Percentiles rank a stretch among this genome's conserved stretches.
Conservation (phyloP, 352 stramenopile genomes). For the Globisporangium ultimum region DNA sequence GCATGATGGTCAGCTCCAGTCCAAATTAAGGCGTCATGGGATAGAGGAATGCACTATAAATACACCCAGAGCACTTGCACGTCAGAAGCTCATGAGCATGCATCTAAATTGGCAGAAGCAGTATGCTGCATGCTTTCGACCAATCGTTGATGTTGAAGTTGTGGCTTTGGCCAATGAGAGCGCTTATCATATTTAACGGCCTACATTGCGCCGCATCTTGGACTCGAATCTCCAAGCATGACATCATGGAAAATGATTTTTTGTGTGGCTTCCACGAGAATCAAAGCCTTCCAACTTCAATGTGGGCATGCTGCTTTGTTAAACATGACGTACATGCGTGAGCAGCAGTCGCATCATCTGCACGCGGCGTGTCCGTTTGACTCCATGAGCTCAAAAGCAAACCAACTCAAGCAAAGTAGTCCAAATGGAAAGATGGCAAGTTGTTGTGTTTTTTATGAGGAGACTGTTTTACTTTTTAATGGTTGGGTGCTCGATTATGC, state of each 20-base stretch:
- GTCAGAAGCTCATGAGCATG: not conserved
- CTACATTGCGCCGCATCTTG: not conserved
- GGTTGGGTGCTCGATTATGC: slow-evolving; percentile 5
- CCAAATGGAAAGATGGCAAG: not conserved
- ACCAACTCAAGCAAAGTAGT: not conserved
- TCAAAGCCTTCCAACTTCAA: not conserved
- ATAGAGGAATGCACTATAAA: no score
- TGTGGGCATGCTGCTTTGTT: no score
- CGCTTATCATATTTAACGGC: not conserved
- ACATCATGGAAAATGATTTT: not conserved
- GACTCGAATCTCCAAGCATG: not conserved
- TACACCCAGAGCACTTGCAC: no score
- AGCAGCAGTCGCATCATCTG: not conserved
- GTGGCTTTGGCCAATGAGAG: not conserved
- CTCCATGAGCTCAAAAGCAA: not conserved
- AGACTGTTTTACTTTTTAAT: slow-evolving; percentile 11
- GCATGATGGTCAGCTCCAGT: no score
- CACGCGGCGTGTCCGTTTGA: not conserved
- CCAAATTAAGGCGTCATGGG: no score
- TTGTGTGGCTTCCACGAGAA: not conserved
- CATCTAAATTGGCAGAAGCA: slow-evolving; percentile 1
- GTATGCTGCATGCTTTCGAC: not conserved
- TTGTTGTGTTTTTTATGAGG: slow-evolving; percentile 5
- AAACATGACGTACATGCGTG: no score
- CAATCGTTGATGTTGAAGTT: not conserved